Conservation (phyloP, 306 rosid species). For the Begonia peltatifolia region DNA sequence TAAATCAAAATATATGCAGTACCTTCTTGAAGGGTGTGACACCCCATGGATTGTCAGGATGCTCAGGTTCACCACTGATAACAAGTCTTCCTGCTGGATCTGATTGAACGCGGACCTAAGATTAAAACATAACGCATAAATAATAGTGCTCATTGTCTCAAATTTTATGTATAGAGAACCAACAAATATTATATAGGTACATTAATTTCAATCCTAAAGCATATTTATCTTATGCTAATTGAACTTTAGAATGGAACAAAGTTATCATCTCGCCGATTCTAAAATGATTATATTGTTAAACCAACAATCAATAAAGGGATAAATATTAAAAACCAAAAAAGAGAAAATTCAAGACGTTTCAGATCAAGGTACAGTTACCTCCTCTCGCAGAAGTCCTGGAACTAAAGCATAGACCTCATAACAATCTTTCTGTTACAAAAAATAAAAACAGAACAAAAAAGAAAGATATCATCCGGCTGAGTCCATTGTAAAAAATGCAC, state of each 20-base stretch:
- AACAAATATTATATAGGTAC: too few species aligned
- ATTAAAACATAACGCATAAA: background rate
- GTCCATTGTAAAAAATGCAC: conserved; percentile 2
- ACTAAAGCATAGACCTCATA: conserved; percentile 93
- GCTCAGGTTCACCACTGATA: conserved; percentile 93
- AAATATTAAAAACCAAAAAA: too few species aligned
- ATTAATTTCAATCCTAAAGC: too few species aligned
- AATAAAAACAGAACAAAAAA: background rate
- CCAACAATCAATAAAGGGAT: too few species aligned
- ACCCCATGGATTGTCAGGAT: conserved; percentile 91
- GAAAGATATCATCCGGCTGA: background rate
- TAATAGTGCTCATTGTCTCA: too few species aligned
- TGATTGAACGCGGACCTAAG: conserved; percentile 89
- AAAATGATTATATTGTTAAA: too few species aligned
- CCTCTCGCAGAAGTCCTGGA: conserved; percentile 97
- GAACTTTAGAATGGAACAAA: too few species aligned
- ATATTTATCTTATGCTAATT: too few species aligned
- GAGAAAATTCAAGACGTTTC: too few species aligned
- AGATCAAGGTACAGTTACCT: conserved; percentile 29
- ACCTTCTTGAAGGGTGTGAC: conserved; percentile 96
- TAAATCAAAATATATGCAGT: background rate
- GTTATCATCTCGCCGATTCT: too few species aligned
- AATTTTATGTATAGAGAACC: too few species aligned
- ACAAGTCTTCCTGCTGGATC: conserved; percentile 93
- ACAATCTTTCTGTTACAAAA: conserved; percentile 74